Conservation (phyloP, 495 filamentous ascomycete species). For the Hyaloscypha finlandica region DNA sequence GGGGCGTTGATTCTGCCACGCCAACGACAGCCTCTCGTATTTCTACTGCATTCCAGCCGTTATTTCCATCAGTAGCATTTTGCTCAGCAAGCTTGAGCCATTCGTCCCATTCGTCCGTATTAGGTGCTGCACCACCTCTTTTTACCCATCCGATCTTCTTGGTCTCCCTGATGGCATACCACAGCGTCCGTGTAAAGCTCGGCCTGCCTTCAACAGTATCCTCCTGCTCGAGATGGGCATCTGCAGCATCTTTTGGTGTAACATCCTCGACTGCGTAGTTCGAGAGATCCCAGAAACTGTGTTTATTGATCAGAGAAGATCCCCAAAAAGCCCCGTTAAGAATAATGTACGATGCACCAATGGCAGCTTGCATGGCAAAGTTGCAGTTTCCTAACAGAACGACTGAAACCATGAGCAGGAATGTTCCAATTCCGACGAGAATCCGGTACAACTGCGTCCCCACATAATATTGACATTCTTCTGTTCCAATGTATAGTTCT, state of each 20-base stretch:
- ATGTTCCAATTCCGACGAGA: conserved; percentile 58
- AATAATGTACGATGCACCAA: conserved; percentile 57
- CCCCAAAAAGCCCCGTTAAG: conserved; percentile 64
- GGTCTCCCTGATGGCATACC: conserved; percentile 57
- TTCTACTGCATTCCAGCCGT: conserved; percentile 49
- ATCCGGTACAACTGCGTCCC: conserved; percentile 38
- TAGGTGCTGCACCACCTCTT: conserved; percentile 48
- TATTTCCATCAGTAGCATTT: conserved; percentile 30
- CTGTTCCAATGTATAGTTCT: conserved; percentile 63
- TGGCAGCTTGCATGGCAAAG: conserved; percentile 59
- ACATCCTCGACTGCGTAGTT: conserved; percentile 43
- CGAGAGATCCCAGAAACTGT: conserved; percentile 52
- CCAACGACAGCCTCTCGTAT: conserved; percentile 23
- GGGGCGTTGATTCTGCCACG: conserved; percentile 6
- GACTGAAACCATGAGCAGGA: conserved; percentile 62
- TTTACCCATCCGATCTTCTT: conserved; percentile 50
- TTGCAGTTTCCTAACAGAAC: conserved; percentile 63
- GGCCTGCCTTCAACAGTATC: conserved; percentile 39
- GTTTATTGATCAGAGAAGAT: conserved; percentile 48
- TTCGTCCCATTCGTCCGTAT: conserved; percentile 49
- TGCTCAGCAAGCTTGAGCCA: conserved; percentile 55
- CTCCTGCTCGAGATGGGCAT: conserved; percentile 15
- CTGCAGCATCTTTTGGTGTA: conserved; percentile 39
- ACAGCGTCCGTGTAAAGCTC: conserved; percentile 55
- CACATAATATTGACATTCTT: conserved; percentile 56